phyloP scores from a whole-genome alignment of 208 protist species.

The Lotmaria passim region DNA sequence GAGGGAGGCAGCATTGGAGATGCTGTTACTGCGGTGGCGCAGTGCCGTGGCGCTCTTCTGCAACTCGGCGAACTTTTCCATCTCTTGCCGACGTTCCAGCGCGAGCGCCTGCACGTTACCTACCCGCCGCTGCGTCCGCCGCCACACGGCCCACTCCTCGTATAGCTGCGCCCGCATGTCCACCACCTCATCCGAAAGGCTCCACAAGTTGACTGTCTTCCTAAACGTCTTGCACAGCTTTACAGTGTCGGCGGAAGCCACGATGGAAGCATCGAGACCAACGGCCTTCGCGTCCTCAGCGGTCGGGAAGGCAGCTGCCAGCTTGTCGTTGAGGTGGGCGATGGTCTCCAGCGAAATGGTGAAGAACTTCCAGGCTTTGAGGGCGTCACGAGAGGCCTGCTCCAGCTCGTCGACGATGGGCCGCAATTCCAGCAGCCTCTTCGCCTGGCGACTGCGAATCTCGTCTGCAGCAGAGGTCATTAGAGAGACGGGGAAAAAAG shows the following conservation, averaged over 20 bases:
- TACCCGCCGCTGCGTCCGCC: background rate
- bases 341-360: background rate
- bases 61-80: background rate
- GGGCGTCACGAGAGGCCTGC: conserved; percentile 4
- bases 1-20: background rate
- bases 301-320: background rate
- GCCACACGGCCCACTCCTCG: conserved; percentile 6
- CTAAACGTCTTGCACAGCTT: background rate
- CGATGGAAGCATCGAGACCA: conserved; percentile 2
- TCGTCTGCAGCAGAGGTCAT: background rate
- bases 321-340: background rate
- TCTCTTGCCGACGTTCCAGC: background rate
- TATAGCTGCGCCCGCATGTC: conserved; percentile 7
- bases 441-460: background rate
- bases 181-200: conserved; percentile 9
- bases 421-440: background rate
- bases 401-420: conserved; percentile 2
- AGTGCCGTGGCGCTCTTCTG: background rate
- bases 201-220: background rate
- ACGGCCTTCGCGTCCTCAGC: background rate
- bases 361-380: background rate
- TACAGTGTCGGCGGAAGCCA: background rate
- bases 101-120: background rate
- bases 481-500: background rate
- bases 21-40: background rate